Base-by-base conservation (phyloP, 192 early-diverging fungal species). In the Coemansia sp. region DNA sequence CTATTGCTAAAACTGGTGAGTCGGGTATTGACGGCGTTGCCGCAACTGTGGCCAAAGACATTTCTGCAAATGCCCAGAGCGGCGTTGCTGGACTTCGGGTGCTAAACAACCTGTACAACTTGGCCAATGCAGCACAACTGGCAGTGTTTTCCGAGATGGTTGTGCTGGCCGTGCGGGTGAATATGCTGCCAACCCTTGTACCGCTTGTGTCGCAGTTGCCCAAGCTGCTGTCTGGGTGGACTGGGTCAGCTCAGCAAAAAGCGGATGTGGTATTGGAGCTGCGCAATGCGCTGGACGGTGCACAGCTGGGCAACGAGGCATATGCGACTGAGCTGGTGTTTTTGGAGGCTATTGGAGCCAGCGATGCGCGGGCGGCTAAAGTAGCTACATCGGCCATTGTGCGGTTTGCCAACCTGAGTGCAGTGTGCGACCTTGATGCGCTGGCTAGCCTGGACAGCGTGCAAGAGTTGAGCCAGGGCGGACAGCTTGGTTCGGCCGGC, bases 91-190 rank as follows among this genome's bases (percentile, higher is more conserved):
- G 66, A 10, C 59, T 85, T 21, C 75, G 73, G 12, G 66, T 70
- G 37, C 71, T 85, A 24, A 75, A 77, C 68, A 95, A 92, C 83
- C 83, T 96, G 57, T 98, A 92, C 86, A 95, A 94, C 79, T 83
- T 88, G 59, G 78, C 91, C 29, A 85, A 85, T 45, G 19, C 58
- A 82, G 57, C 83, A 83, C 57, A 88, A 88, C 32, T 87, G 82
- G 67, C 64, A 21, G 88, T 91, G 60, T 95, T 93, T 69, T 57
- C 79, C 49, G 80, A 87, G 60, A 89, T 97, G 65, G 81, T 95
- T 23, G 84, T 84, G 39, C 84, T 91, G 66, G 93, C 92, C 15
- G 79, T 84, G 32, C 77, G 89, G 53, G 79, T 79, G 38, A 17
- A 63, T 29, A 45, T 58, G 64, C 43, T 76, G 38, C 58, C 35